phyloP scores from a whole-genome alignment of 768 basidiomycete species.

The Tylopilus rubrobrunneus region DNA sequence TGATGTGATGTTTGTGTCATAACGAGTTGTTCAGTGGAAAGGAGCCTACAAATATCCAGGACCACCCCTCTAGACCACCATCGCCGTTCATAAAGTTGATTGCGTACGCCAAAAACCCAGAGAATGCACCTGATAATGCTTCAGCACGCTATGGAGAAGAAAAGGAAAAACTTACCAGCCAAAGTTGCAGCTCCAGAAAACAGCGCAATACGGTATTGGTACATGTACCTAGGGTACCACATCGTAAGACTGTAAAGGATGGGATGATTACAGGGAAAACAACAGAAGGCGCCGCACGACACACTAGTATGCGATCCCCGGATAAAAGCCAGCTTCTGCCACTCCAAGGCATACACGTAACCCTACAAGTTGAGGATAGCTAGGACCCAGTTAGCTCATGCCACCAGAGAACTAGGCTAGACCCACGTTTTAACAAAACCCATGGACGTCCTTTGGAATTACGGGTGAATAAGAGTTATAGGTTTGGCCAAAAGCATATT shows the following conservation, averaged over 20 bases:
- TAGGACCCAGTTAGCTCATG: background rate
- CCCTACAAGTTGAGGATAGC: constrained; percentile 1
- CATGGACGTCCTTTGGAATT: background rate
- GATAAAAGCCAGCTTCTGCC: constrained; percentile 3
- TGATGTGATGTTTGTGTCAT: background rate
- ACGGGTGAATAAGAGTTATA: background rate
- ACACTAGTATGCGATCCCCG: constrained; percentile 1
- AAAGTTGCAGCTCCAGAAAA: constrained; percentile 2
- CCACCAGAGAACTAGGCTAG: background rate
- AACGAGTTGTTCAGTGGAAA: background rate
- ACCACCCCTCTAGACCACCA: constrained; percentile 3
- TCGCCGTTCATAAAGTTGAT: constrained; percentile 3
- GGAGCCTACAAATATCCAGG: constrained; percentile 4
- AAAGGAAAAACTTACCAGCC: background rate
- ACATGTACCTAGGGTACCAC: constrained; percentile 7
- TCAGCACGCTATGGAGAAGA: background rate
- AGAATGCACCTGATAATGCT: background rate
- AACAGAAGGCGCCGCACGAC: background rate
- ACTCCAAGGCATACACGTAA: constrained; percentile 1
- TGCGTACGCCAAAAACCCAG: background rate
- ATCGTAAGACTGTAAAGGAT: background rate
- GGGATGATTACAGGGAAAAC: background rate
- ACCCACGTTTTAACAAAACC: constrained; percentile 2
- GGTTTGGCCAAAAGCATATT: background rate
- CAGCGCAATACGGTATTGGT: constrained; percentile 3